Evolutionary conservation across 1,284 basidiomycete genomes (phyloP), one percentile per base, ranked within the genome.

Genomic region (Pterulicium gracile): DNA sequence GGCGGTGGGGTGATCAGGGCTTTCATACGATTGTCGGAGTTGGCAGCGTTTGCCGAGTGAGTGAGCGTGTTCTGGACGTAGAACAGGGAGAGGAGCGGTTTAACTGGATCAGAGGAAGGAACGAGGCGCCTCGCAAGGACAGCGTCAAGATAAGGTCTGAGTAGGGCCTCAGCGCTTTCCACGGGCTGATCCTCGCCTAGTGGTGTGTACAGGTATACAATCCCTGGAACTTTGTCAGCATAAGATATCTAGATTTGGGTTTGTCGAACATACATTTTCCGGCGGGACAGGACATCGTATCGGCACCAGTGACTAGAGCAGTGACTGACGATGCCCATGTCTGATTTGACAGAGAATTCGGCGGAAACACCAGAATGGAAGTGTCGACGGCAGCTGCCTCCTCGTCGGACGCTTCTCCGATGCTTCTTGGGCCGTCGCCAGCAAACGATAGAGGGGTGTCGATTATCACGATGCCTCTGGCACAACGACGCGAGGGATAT

Each of bases 361-460:
- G 92, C 0, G 93, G 91, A 53, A 96, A 92, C 3, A 96, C 73
- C 5, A 94, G 56, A 2, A 95, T 61, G 1, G 79, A 77, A 5
- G 84, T 85, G 57, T 92, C 88, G 17, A 81, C 56, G 5, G 59
- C 56, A 52, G 19, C 44, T 34, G 1, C 56, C 52, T 47, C 55
- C 53, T 21, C 55, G 27, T 7, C n/a, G n/a, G 27, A 52, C 21
- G 49, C 43, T 23, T 48, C 47, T 12, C 57, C 47, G 20, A 54
- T 55, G 36, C 32, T 49, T 42, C 15, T 50, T 56, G 35, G 55
- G 52, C n/a, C 53, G 58, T 2, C 62, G 57, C 1, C n/a, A n/a
- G 62, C 49, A 43, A 66, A 71, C 22, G 52, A 52, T 45, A 71
- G 58, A 22, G 76, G 68, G 24, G 60, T 55, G 42, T 85, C 70